These are phyloP conservation scores for Bathelium albidoporum DNA, from an alignment of 495 filamentous ascomycete species.

Conservation along the genomic window DNA sequence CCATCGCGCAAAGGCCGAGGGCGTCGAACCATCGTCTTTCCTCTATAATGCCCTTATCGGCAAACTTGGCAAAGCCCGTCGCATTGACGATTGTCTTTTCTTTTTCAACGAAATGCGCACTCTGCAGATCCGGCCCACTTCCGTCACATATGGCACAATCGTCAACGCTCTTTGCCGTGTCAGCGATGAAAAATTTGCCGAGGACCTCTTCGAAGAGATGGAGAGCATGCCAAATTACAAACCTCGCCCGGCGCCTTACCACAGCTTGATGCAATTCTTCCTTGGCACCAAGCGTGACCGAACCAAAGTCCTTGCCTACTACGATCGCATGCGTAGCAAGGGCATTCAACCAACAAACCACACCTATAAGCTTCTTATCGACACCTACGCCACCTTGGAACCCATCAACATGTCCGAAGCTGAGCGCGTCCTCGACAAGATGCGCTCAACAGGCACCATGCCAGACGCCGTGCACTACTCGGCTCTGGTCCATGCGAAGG, in stretches of 20 bases:
- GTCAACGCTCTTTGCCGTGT: constrained; percentile 97
- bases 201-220: constrained; percentile 98
- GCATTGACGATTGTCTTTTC: constrained; percentile 94
- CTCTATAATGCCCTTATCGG: constrained; percentile 97
- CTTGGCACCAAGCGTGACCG: constrained; percentile 93
- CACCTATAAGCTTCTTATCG: constrained; percentile 95
- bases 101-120: constrained; percentile 97
- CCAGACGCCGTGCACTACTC: constrained; percentile 94
- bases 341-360: constrained; percentile 86
- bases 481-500: constrained; percentile 89
- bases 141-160: constrained; percentile 94
- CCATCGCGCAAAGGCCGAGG: constrained; percentile 83
- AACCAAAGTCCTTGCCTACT: constrained; percentile 88
- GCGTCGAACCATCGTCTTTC: constrained; percentile 91
- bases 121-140: constrained; percentile 86
- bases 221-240: constrained; percentile 98
- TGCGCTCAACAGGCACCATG: constrained; percentile 58
- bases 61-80: constrained; percentile 92
- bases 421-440: constrained; percentile 70
- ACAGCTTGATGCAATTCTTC: constrained; percentile 99
- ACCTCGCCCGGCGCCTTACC: constrained; percentile 90
- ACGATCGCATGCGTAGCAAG: constrained; percentile 80
- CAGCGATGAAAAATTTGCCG: constrained; percentile 92
- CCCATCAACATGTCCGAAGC: constrained; percentile 85
- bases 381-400: constrained; percentile 88